phyloP scores from a whole-genome alignment of 257 asterid species.

The Coffea eugenioides region DNA sequence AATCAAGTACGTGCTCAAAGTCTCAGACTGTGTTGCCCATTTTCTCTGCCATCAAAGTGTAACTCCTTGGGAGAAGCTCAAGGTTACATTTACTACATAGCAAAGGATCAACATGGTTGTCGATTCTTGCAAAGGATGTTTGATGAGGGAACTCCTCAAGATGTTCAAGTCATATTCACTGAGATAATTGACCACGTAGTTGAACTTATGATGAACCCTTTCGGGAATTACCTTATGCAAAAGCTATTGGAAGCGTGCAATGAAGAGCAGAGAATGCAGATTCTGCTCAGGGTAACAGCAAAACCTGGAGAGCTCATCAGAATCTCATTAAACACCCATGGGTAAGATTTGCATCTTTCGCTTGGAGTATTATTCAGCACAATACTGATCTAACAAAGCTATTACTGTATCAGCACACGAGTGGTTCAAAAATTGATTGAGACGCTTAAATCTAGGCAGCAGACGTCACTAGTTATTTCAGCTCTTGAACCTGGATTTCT shows the following conservation, averaged over 20 bases:
- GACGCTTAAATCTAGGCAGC: slow-evolving; percentile 70
- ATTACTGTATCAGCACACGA: slow-evolving; percentile 63
- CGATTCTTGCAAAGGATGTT: slow-evolving; percentile 83
- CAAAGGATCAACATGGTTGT: slow-evolving; percentile 95
- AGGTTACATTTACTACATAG: slow-evolving; percentile 50
- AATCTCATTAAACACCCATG: slow-evolving; percentile 85
- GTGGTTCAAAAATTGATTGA: slow-evolving; percentile 96
- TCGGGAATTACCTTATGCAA: slow-evolving; percentile 97
- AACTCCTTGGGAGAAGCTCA: slow-evolving; percentile 54
- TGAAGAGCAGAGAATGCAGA: slow-evolving; percentile 81
- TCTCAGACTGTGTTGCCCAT: slow-evolving; percentile 29
- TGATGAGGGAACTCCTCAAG: slow-evolving; percentile 69
- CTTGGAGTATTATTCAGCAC: background rate
- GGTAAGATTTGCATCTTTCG: slow-evolving; percentile 42
- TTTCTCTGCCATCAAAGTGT: slow-evolving; percentile 41
- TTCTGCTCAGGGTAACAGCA: slow-evolving; percentile 65
- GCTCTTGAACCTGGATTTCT: slow-evolving; percentile 93
- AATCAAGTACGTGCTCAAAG: slow-evolving; percentile 27
- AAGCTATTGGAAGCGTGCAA: slow-evolving; percentile 82
- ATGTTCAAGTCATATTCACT: slow-evolving; percentile 62
- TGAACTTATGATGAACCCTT: slow-evolving; percentile 90
- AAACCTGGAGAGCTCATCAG: slow-evolving; percentile 75
- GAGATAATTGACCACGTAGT: slow-evolving; percentile 71
- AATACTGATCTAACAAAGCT: slow-evolving; percentile 7
- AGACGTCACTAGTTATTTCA: slow-evolving; percentile 58